Evolutionary conservation across 1,284 basidiomycete species (phyloP), one percentile per base, ranked within the genome.

Genomic region (Melampsora americana): DNA sequence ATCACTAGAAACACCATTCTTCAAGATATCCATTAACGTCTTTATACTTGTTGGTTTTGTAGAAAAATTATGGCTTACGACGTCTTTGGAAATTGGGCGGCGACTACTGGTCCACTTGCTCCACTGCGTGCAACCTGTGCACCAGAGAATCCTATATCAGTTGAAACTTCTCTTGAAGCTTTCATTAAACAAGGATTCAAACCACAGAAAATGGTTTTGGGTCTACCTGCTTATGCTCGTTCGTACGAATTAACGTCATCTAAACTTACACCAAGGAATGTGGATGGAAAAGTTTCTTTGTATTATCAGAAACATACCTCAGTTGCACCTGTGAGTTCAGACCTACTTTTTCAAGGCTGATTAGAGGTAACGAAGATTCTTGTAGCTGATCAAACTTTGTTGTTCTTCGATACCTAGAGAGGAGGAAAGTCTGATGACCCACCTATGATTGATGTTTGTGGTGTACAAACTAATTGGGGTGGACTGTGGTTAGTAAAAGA

Each of bases 11-110:
- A 1, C n/a, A n/a, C 5, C 39, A 42, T 42, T 42, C 39, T 42
- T 12, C 5, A 42, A 42, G 39, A 42, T 42, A 42, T 12, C 12
- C 39, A 42, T 42, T 11, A 42, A 42, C 11, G 1, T 5, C 12
- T 42, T 12, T 42, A 42, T 42, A 11, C 5, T 42, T 42, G 39
- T 7, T 56, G n/a, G n/a, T n/a, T 56, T 23, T 56, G 1, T 23
- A 68, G 66, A 2, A 75, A 75, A 39, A 23, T 75, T 4, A 75
- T 75, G 72, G 66, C 65, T 23, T 75, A 75, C 28, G 72, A 75
- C 32, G 72, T 67, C 18, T 75, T 46, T 44, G 74, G 74, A 23
- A 32, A 56, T 14, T 76, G 66, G 66, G 44, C 74, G 28, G 35
- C 66, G 0, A 76, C 56, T 3, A 76, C 74, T 30, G 74, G 74